These are phyloP conservation scores for Ophiocordyceps sinensis DNA, from an alignment of 2,329 filamentous ascomycete genomes.

Conservation along the genomic window DNA sequence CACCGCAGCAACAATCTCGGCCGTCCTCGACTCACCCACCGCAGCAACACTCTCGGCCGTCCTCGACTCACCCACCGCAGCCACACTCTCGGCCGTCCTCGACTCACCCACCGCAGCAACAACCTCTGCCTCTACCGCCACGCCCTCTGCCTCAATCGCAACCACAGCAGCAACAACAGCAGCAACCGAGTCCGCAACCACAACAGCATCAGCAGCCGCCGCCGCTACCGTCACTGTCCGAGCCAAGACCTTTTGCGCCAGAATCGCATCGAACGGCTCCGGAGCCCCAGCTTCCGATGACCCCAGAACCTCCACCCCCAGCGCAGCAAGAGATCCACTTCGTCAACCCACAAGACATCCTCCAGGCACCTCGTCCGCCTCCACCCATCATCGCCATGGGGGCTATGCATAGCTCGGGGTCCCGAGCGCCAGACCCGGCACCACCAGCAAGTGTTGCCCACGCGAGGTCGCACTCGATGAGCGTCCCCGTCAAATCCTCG, in stretches of 20 bases:
- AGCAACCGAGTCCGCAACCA: slow-evolving; percentile 17
- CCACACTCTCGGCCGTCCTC: slow-evolving; percentile 14
- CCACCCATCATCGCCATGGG: slow-evolving; percentile 12
- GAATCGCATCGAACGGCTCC: slow-evolving; percentile 2
- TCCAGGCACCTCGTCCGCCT: slow-evolving; percentile 15
- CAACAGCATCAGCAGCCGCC: slow-evolving; percentile 12
- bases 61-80: slow-evolving; percentile 12
- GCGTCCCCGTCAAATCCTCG: slow-evolving; percentile 2
- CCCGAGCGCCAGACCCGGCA: slow-evolving; percentile 3
- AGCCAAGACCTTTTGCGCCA: slow-evolving; percentile 1
- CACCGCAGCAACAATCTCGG: slow-evolving; percentile 15
- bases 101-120: slow-evolving; percentile 14
- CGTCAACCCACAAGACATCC: slow-evolving; percentile 24
- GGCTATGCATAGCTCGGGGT: slow-evolving; percentile 7
- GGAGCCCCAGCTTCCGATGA: background rate
- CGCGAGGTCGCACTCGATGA: slow-evolving; percentile 1
- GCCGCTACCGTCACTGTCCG: slow-evolving; percentile 4
- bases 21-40: slow-evolving; percentile 11
- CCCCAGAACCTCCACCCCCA: slow-evolving; percentile 1
- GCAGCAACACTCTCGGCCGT: slow-evolving; percentile 17
- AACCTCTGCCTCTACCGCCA: slow-evolving; percentile 16
- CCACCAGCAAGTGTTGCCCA: background rate
- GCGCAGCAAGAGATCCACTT: slow-evolving; percentile 12
- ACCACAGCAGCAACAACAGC: slow-evolving; percentile 15
- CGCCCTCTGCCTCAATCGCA: slow-evolving; percentile 15